phyloP scores from a whole-genome alignment of 2,329 filamentous ascomycete genomes.

The Pseudogymnoascus sp. region DNA sequence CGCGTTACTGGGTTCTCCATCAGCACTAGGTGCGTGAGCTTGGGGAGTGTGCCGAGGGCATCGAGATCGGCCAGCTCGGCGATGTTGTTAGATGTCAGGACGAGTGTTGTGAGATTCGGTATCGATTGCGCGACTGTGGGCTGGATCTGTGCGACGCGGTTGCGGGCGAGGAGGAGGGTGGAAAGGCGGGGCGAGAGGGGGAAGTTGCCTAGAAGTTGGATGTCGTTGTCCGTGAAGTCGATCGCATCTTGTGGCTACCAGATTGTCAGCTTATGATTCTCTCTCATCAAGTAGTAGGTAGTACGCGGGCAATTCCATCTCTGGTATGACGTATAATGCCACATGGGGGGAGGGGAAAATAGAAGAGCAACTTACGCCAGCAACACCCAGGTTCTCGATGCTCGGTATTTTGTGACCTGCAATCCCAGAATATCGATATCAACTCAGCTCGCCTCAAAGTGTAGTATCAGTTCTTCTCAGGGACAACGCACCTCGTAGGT shows the following conservation, averaged over 20 bases:
- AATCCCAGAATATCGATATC: constrained; percentile 55
- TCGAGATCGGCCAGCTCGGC: constrained; percentile 81
- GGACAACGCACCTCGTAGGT: constrained; percentile 89
- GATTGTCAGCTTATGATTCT: not conserved
- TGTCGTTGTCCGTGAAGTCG: constrained; percentile 98
- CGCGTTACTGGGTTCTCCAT: constrained; percentile 82
- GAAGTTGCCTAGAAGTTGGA: constrained; percentile 82
- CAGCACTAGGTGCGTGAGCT: constrained; percentile 72
- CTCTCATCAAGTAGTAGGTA: not conserved
- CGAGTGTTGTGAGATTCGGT: constrained; percentile 73
- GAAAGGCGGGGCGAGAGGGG: constrained; percentile 81
- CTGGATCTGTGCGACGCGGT: constrained; percentile 78
- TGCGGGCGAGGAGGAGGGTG: constrained; percentile 81
- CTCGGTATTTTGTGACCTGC: constrained; percentile 95
- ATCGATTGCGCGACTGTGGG: constrained; percentile 63
- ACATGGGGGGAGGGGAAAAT: constrained; percentile 9
- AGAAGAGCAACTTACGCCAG: constrained; percentile 56
- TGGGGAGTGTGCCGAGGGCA: constrained; percentile 58
- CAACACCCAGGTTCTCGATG: constrained; percentile 96
- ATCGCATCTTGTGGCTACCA: constrained; percentile 84
- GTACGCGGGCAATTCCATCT: not conserved
- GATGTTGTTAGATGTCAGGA: constrained; percentile 76
- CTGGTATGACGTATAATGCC: not conserved
- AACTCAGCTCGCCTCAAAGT: constrained; percentile 72
- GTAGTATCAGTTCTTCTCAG: constrained; percentile 94